A percentile compares a stretch with the other conserved stretches of the same genome.
Evolutionary conservation across 495 filamentous ascomycete genomes (phyloP).

Genomic region (Cenococcum geophilum): DNA sequence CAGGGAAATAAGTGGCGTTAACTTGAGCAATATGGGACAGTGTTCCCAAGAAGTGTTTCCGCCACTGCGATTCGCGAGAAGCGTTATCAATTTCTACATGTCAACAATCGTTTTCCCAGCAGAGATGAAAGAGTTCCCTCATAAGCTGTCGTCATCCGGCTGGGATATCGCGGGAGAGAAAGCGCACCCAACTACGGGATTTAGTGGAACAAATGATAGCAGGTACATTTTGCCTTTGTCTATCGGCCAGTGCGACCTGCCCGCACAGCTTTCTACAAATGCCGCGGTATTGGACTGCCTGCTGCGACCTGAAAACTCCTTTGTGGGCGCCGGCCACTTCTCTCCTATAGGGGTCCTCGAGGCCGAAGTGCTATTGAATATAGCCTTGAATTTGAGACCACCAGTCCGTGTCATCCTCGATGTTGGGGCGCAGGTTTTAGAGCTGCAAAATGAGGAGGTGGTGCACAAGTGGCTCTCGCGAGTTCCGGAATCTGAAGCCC

Average conservation of each 20-base stretch:
- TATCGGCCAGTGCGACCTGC: constrained; percentile 52
- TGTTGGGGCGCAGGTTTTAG: constrained; percentile 67
- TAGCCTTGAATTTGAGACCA: constrained; percentile 39
- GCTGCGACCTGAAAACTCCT: constrained; percentile 51
- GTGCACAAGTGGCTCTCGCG: constrained; percentile 46
- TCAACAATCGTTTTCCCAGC: constrained; percentile 57
- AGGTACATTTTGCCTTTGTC: constrained; percentile 50
- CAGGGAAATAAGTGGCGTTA: constrained; percentile 50
- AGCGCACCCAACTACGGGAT: constrained; percentile 52
- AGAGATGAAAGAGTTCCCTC: constrained; percentile 57
- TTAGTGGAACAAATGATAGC: constrained; percentile 70
- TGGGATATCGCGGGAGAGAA: constrained; percentile 58
- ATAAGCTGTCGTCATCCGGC: constrained; percentile 61
- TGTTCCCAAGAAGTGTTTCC: constrained; percentile 47
- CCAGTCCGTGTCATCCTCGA: constrained; percentile 59
- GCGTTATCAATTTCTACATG: constrained; percentile 58
- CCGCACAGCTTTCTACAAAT: constrained; percentile 55
- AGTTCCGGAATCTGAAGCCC: constrained; percentile 27
- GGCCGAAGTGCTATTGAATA: constrained; percentile 44
- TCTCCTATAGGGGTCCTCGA: not conserved
- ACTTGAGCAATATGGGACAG: constrained; percentile 48
- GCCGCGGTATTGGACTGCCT: constrained; percentile 56
- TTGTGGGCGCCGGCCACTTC: not conserved
- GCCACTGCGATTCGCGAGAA: constrained; percentile 46
- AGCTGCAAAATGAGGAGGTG: constrained; percentile 53